Base-by-base conservation (phyloP, 306 rosid genomes). In the Acacia acuminata region DNA sequence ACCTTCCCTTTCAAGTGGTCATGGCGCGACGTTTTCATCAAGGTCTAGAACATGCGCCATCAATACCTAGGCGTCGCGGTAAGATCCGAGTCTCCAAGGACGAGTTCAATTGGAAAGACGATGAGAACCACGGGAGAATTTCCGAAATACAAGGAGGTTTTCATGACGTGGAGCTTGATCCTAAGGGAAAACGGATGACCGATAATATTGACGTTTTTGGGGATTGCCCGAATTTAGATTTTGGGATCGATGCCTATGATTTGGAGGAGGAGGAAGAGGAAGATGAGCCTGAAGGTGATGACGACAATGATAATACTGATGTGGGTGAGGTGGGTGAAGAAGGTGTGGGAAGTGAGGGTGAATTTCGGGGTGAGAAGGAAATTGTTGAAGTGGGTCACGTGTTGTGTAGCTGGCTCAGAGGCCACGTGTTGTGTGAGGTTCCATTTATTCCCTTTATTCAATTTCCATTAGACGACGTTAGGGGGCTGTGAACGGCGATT, bases 31-130 rank as follows among this genome's bases (percentile, higher is more conserved):
- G 98, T 95, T n/a, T 95, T 97, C 13, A 92, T 93, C 87, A 95
- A 95, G 90, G 97, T 95, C 63, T 97, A 95, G 87, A 93, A 95
- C 93, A 95, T 95, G 98, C 95, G 98, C 22, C 97, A 93, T 75
- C 98, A 95, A 88, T 95, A 95, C 82, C 84, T 95, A 60, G 97
- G 98, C 16, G 98, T 95, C 63, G 89, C 98, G 90, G 90, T n/a
- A 95, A 95, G 93, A 95, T 95, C 72, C 91, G 87, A 47, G 79
- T 90, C 72, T 86, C 97, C 44, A 82, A 86, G 45, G 86, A 92
- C 40, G 84, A 85, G 9, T 95, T 93, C 88, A 90, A 92, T 58
- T 95, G 98, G 98, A 88, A 87, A n/a, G 98, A 95, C 1, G 98
- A 97, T 0, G 90, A 84, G 79, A 93, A 88, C 74, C 97, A 95